Evolutionary conservation across 768 basidiomycete genomes (phyloP).

Genomic region (Cyathus striatus): DNA sequence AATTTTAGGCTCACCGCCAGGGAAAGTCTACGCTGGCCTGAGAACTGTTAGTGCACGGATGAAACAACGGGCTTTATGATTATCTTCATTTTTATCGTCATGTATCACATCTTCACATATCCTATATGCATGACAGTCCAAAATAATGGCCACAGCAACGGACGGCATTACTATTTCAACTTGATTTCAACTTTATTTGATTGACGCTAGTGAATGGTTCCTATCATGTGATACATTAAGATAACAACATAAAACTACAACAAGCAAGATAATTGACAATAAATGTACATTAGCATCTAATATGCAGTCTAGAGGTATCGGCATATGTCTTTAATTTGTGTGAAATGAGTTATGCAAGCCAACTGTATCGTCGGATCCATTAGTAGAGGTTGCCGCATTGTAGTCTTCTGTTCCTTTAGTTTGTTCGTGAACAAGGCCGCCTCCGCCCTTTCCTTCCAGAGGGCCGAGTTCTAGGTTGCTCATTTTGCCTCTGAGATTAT

Average conservation of each 20-base stretch:
- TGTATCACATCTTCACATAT: not conserved
- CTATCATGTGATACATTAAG: no score
- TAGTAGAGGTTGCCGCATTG: slow-evolving; percentile 22
- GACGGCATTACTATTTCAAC: no score
- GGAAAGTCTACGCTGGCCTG: slow-evolving; percentile 88
- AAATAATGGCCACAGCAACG: no score
- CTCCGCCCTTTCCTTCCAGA: slow-evolving; percentile 29
- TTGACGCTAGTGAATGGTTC: no score
- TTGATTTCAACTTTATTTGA: no score
- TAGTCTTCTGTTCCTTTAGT: slow-evolving; percentile 29
- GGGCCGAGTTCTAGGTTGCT: slow-evolving; percentile 23
- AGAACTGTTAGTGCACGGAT: slow-evolving; percentile 89
- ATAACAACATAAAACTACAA: not conserved
- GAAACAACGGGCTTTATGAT: slow-evolving; percentile 81
- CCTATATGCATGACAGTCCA: no score
- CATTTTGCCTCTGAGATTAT: slow-evolving; percentile 66
- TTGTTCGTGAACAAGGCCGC: slow-evolving; percentile 10
- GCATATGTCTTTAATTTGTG: not conserved
- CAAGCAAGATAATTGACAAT: slow-evolving; percentile 2
- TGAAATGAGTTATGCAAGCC: slow-evolving; percentile 68
- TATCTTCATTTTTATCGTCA: no score
- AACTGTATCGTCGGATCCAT: slow-evolving; percentile 70
- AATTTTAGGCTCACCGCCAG: slow-evolving; percentile 92
- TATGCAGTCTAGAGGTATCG: not conserved
- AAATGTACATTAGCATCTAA: slow-evolving; percentile 4